Percentiles rank a stretch among this genome's conserved stretches.
These are phyloP conservation scores for Aechmea fasciata DNA, from an alignment of 176 grass and related monocot genomes.

Conservation along the genomic window DNA sequence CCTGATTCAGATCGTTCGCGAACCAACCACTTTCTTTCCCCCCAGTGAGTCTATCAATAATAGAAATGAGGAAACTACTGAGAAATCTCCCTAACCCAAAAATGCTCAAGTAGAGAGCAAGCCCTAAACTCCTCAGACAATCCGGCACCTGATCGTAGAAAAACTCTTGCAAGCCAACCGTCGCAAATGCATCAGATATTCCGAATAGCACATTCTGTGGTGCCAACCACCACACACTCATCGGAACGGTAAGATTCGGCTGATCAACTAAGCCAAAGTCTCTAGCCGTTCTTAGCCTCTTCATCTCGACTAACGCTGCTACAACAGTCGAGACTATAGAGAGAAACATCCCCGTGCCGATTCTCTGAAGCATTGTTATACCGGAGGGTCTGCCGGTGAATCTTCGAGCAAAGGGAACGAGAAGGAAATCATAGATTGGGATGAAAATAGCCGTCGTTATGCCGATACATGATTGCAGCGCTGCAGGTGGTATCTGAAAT, in stretches of 20 bases:
- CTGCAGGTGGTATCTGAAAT: conserved; percentile 27
- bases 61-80: conserved; percentile 23
- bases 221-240: conserved; percentile 39
- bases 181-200: conserved; percentile 32
- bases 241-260: conserved; percentile 18
- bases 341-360: conserved; percentile 22
- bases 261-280: conserved; percentile 30
- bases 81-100: conserved; percentile 17
- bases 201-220: conserved; percentile 30
- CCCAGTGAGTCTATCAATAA: conserved; percentile 17
- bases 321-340: conserved; percentile 1
- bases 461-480: conserved; percentile 11
- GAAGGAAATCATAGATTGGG: conserved; percentile 32
- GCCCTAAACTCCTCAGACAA: conserved; percentile 7
- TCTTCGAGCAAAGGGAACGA: conserved; percentile 25
- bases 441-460: conserved; percentile 26
- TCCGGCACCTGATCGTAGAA: conserved; percentile 32
- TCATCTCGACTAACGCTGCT: conserved; percentile 34
- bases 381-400: conserved; percentile 21
- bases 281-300: conserved; percentile 29
- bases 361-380: conserved; percentile 47
- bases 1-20: conserved; percentile 22
- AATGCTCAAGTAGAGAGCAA: conserved; percentile 23
- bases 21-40: conserved; percentile 16
- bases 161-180: conserved; percentile 50